Conservation (phyloP, 441 rosid genomes). For the Raphanus hybrid region DNA sequence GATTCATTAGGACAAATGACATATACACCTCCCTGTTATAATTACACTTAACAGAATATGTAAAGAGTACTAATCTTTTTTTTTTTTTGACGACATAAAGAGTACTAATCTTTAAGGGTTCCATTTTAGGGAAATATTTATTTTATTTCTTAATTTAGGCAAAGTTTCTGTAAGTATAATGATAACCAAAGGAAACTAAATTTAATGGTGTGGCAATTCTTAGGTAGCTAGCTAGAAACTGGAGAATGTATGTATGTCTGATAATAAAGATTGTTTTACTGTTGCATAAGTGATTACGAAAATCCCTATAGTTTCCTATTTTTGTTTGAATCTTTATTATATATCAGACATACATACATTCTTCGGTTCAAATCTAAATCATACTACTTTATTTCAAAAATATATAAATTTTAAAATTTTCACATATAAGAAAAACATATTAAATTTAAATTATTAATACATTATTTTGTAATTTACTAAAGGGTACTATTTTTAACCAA, state of each 20-base stretch:
- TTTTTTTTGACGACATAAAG: no score
- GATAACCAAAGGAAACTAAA: neutral
- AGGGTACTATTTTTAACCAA: no score
- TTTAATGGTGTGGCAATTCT: neutral
- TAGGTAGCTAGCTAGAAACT: neutral
- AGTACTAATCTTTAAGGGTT: neutral
- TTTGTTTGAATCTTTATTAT: no score
- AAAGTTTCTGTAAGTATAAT: neutral
- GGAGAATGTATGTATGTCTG: no score
- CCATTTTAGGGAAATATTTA: slow-evolving; percentile 8
- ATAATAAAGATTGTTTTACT: neutral
- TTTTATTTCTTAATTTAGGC: slow-evolving; percentile 18
- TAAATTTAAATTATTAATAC: no score
- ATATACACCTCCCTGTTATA: neutral
- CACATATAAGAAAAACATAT: no score
- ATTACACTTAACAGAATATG: slow-evolving; percentile 15
- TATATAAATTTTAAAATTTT: no score
- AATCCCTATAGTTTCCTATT: neutral
- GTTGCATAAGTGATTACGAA: neutral
- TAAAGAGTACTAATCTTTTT: no score
- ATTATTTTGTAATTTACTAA: no score
- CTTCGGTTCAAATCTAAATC: no score
- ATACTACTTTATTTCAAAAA: no score
- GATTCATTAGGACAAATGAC: slow-evolving; percentile 33
- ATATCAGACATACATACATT: no score